Percentiles rank a stretch among this genome's conserved stretches.
These are phyloP conservation scores for Leishmania turanica DNA, from an alignment of 208 protist genomes.

Conservation along the genomic window DNA sequence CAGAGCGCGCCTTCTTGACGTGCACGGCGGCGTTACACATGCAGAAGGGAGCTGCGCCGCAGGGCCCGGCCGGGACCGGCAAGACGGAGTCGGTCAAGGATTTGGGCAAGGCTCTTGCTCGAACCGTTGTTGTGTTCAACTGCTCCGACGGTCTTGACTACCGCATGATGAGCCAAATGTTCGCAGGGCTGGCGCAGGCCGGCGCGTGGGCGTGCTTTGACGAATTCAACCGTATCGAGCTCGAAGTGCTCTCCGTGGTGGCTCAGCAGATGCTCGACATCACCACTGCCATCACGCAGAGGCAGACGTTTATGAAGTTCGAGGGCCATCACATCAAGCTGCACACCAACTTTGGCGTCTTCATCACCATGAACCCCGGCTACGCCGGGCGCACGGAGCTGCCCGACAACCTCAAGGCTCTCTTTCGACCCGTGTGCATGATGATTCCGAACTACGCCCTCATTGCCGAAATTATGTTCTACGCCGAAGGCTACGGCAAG, in stretches of 20 bases:
- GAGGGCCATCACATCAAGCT: constrained; percentile 93
- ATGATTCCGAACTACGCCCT: constrained; percentile 97
- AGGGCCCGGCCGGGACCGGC: constrained; percentile 96
- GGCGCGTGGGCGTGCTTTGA: constrained; percentile 99
- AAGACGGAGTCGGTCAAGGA: constrained; percentile 98
- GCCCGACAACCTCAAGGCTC: constrained; percentile 97
- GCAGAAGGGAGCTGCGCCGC: constrained; percentile 92
- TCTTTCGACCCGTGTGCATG: constrained; percentile 97
- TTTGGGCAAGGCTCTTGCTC: constrained; percentile 89
- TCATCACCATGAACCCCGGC: constrained; percentile 98
- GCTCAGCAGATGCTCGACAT: constrained; percentile 97
- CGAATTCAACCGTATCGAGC: constrained; percentile 99
- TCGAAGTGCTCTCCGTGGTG: constrained; percentile 98
- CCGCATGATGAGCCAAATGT: constrained; percentile 95
- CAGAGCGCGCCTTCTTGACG: constrained; percentile 94
- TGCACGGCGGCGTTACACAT: constrained; percentile 93
- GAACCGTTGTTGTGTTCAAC: constrained; percentile 95
- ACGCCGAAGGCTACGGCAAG: constrained; percentile 96
- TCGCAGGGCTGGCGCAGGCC: constrained; percentile 94
- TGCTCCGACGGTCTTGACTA: constrained; percentile 96
- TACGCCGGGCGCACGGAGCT: constrained; percentile 97
- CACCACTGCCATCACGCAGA: constrained; percentile 88
- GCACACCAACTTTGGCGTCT: constrained; percentile 94
- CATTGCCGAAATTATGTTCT: constrained; percentile 98
- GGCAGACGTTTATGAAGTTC: constrained; percentile 83